These are phyloP conservation scores for Brassica napus DNA, from an alignment of 345 rosid genomes.

Conservation along the genomic window DNA sequence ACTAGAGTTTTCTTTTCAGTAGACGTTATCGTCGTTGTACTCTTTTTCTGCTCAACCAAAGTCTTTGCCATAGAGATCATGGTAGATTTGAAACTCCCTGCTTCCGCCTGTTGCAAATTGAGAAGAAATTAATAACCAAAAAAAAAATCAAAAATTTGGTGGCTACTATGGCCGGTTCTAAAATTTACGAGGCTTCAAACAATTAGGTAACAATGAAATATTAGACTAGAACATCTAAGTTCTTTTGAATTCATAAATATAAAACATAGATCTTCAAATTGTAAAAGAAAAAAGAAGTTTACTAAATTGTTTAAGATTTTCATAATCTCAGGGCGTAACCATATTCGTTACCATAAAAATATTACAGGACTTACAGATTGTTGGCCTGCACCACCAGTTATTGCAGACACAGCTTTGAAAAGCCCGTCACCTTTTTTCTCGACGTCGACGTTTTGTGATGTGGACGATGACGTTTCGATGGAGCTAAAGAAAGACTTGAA, in stretches of 20 bases:
- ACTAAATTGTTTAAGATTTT: neutral
- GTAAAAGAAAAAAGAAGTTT: neutral
- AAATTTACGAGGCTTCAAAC: neutral
- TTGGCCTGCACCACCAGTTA: conserved; percentile 2
- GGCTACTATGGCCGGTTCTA: neutral
- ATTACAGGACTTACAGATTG: conserved; percentile 27
- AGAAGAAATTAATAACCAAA: neutral
- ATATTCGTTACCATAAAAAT: neutral
- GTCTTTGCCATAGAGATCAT: conserved; percentile 31
- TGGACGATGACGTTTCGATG: neutral
- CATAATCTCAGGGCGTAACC: neutral
- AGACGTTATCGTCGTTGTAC: neutral
- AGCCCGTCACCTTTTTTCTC: conserved; percentile 19
- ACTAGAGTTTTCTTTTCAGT: conserved; percentile 10
- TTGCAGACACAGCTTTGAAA: conserved; percentile 20
- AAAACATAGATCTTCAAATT: neutral
- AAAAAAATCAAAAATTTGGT: neutral
- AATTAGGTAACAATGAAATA: neutral
- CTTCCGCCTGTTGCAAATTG: conserved; percentile 13
- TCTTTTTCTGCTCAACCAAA: conserved; percentile 25
- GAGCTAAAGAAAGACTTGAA: conserved; percentile 20
- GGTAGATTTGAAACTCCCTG: conserved; percentile 17
- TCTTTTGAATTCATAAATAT: too few species aligned
- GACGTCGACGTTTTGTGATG: neutral
- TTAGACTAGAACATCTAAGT: too few species aligned